Conservation (phyloP, 1,139 yeast species). For the Yamadazyma friedrichii region DNA sequence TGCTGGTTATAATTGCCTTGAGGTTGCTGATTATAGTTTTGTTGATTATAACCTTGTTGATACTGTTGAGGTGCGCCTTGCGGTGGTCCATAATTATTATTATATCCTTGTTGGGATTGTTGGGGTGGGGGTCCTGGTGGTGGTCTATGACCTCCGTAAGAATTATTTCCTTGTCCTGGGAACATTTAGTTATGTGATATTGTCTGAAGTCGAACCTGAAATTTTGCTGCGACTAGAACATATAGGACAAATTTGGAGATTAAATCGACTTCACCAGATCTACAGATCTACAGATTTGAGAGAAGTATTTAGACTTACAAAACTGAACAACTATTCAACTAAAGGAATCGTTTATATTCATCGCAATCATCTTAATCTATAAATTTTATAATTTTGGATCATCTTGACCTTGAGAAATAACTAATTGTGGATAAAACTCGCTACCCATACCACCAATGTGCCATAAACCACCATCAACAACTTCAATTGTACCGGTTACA, state of each 20-base stretch:
- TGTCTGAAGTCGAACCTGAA: slow-evolving; percentile 4
- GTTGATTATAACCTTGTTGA: slow-evolving; percentile 8
- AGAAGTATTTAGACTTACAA: too few species aligned
- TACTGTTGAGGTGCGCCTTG: slow-evolving; percentile 9
- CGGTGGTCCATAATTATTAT: slow-evolving; percentile 13
- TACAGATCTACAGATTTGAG: too few species aligned
- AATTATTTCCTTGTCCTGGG: slow-evolving; percentile 34
- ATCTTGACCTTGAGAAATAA: slow-evolving; percentile 19
- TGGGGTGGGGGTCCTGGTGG: slow-evolving; percentile 13
- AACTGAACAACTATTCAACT: too few species aligned
- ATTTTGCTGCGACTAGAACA: slow-evolving; percentile 2
- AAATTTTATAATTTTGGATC: slow-evolving; percentile 13
- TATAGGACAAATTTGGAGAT: too few species aligned
- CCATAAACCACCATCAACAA: slow-evolving; percentile 94
- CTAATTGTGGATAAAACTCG: slow-evolving; percentile 32
- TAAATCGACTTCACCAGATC: too few species aligned
- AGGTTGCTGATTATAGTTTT: slow-evolving; percentile 9
- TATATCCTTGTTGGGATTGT: slow-evolving; percentile 10
- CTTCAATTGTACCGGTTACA: slow-evolving; percentile 72
- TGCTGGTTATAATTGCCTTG: slow-evolving; percentile 11
- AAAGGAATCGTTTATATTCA: too few species aligned
- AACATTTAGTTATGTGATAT: slow-evolving; percentile 26
- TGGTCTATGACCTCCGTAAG: slow-evolving; percentile 12
- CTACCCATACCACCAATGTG: slow-evolving; percentile 54
- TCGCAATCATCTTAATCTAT: too few species aligned